phyloP scores from a whole-genome alignment of 1,139 yeast genomes.

The Taphrina wiesneri region DNA sequence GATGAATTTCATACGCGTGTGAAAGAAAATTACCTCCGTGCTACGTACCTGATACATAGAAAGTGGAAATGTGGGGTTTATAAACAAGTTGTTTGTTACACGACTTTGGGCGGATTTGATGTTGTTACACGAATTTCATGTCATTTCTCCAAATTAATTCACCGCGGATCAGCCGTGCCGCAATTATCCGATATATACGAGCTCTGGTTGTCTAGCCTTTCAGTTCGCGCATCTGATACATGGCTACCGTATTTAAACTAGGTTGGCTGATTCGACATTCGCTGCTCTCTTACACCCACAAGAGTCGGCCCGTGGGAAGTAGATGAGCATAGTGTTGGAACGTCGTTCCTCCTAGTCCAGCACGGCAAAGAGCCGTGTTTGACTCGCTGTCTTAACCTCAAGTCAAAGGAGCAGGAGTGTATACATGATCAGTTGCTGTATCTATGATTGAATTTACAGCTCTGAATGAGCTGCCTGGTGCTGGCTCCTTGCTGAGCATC shows the following conservation, averaged over 20 bases:
- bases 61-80: neutral
- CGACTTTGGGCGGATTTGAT: neutral
- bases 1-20: neutral
- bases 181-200: neutral
- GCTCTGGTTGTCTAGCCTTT: neutral
- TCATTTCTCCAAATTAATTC: too few relatives aligned
- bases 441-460: conserved; percentile 23
- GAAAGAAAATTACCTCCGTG: neutral
- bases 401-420: too few relatives aligned
- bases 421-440: neutral
- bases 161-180: neutral
- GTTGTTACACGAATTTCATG: neutral
- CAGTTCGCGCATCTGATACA: too few relatives aligned
- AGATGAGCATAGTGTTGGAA: too few relatives aligned
- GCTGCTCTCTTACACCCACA: too few relatives aligned
- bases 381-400: too few relatives aligned
- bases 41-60: too few relatives aligned
- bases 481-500: conserved; percentile 31
- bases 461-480: neutral
- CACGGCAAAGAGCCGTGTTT: too few relatives aligned
- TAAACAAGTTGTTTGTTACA: neutral
- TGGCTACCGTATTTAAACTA: too few relatives aligned
- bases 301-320: too few relatives aligned
- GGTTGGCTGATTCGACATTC: too few relatives aligned
- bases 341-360: too few relatives aligned